These are phyloP conservation scores for Saccharomyces mikatae DNA, from an alignment of 805 yeast genomes.

Conservation along the genomic window DNA sequence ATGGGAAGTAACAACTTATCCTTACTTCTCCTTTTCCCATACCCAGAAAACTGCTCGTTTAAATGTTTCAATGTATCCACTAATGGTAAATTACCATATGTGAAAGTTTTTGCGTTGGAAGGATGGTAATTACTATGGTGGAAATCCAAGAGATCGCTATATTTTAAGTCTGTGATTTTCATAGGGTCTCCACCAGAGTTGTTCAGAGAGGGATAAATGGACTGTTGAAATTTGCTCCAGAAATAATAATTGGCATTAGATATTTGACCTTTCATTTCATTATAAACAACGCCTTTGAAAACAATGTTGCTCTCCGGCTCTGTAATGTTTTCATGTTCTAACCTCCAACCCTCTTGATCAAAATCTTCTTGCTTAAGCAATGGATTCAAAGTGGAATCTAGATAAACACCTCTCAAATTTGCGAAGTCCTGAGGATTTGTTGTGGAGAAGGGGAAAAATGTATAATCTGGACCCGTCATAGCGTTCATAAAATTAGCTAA, in stretches of 20 bases:
- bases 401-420: constrained; percentile 78
- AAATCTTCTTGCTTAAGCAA: constrained; percentile 72
- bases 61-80: constrained; percentile 50
- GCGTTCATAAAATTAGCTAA: constrained; percentile 96
- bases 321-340: constrained; percentile 59
- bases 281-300: constrained; percentile 93
- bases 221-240: constrained; percentile 76
- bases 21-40: constrained; percentile 42
- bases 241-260: constrained; percentile 80
- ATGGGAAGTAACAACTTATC: constrained; percentile 36
- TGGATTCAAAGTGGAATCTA: constrained; percentile 83
- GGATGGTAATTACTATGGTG: constrained; percentile 80
- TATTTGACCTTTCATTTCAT: constrained; percentile 97
- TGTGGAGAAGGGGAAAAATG: constrained; percentile 93
- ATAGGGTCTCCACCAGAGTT: constrained; percentile 94
- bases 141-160: constrained; percentile 70
- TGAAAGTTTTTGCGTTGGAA: constrained; percentile 75
- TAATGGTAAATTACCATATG: constrained; percentile 76
- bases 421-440: constrained; percentile 75
- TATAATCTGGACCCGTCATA: constrained; percentile 95
- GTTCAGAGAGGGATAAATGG: constrained; percentile 74
- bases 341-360: constrained; percentile 94
- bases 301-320: constrained; percentile 54
- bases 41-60: constrained; percentile 40
- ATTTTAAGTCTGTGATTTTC: constrained; percentile 61